These are phyloP conservation scores for Trametes versicolor DNA, from an alignment of 1,284 basidiomycete species.

Conservation along the genomic window DNA sequence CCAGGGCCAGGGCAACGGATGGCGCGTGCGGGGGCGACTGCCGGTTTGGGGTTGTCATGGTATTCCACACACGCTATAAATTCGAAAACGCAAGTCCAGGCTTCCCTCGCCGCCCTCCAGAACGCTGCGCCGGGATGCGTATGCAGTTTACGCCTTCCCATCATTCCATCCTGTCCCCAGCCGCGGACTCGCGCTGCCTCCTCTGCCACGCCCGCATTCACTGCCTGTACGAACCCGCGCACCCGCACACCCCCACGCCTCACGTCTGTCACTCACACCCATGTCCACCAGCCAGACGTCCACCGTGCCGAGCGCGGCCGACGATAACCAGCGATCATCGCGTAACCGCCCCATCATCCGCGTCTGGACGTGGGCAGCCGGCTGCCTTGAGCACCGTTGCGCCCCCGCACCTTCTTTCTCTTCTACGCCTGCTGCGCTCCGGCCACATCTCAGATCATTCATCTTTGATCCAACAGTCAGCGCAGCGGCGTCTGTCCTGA, in stretches of 20 bases:
- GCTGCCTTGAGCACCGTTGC: constrained; percentile 1
- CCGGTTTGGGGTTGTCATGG: constrained; percentile 22
- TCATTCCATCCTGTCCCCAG: background rate
- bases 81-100: constrained; percentile 8
- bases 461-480: constrained; percentile 21
- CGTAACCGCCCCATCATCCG: constrained; percentile 18
- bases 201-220: too few relatives aligned
- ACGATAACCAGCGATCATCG: constrained; percentile 24
- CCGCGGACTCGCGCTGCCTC: background rate
- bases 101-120: background rate
- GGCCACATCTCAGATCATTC: constrained; percentile 16
- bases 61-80: constrained; percentile 7
- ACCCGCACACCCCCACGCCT: background rate
- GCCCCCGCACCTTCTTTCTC: constrained; percentile 1
- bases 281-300: background rate
- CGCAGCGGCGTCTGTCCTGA: background rate
- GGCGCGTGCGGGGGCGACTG: constrained; percentile 15
- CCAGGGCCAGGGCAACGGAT: constrained; percentile 11
- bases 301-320: background rate
- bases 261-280: background rate
- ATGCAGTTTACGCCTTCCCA: background rate
- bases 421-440: constrained; percentile 17
- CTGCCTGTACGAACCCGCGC: too few relatives aligned
- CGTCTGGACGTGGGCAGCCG: background rate
- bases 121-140: constrained; percentile 16